A percentile compares a stretch with the other conserved stretches of the same genome.
These are phyloP conservation scores for Boletus rubropictus DNA, from an alignment of 768 basidiomycete species.

Conservation along the genomic window DNA sequence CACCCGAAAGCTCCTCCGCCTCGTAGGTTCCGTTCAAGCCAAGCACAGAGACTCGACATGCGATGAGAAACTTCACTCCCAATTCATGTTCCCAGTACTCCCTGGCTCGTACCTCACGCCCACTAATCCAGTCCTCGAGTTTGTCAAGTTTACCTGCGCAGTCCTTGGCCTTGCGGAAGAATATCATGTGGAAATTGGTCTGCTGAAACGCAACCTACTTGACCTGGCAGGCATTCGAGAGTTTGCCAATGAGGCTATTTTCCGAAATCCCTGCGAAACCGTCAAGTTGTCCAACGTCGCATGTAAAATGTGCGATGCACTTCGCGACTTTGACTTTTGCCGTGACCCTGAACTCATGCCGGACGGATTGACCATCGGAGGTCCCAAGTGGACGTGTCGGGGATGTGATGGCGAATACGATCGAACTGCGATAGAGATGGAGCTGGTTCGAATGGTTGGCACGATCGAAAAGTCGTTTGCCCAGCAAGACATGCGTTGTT, in stretches of 20 bases:
- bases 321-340: slow-evolving; percentile 94
- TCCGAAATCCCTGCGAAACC: slow-evolving; percentile 89
- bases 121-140: slow-evolving; percentile 79
- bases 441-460: slow-evolving; percentile 71
- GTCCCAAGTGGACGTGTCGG: slow-evolving; percentile 61
- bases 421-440: slow-evolving; percentile 78
- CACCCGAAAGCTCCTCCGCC: slow-evolving; percentile 72
- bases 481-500: slow-evolving; percentile 86
- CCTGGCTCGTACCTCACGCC: slow-evolving; percentile 82
- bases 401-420: slow-evolving; percentile 85
- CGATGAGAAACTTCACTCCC: slow-evolving; percentile 45
- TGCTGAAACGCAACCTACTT: slow-evolving; percentile 83
- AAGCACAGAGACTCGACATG: slow-evolving; percentile 55
- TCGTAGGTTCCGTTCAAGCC: slow-evolving; percentile 57
- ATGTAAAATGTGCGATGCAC: slow-evolving; percentile 77
- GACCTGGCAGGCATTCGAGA: slow-evolving; percentile 84
- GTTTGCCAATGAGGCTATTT: slow-evolving; percentile 78
- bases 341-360: slow-evolving; percentile 82
- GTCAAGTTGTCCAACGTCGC: slow-evolving; percentile 82
- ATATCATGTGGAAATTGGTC: slow-evolving; percentile 79
- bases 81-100: slow-evolving; percentile 77
- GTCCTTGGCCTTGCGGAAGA: slow-evolving; percentile 75
- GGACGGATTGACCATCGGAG: slow-evolving; percentile 40
- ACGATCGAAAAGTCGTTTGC: slow-evolving; percentile 67
- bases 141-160: slow-evolving; percentile 82